phyloP scores from a whole-genome alignment of 2,329 filamentous ascomycete species.

The Pleoardoris graminearum region DNA sequence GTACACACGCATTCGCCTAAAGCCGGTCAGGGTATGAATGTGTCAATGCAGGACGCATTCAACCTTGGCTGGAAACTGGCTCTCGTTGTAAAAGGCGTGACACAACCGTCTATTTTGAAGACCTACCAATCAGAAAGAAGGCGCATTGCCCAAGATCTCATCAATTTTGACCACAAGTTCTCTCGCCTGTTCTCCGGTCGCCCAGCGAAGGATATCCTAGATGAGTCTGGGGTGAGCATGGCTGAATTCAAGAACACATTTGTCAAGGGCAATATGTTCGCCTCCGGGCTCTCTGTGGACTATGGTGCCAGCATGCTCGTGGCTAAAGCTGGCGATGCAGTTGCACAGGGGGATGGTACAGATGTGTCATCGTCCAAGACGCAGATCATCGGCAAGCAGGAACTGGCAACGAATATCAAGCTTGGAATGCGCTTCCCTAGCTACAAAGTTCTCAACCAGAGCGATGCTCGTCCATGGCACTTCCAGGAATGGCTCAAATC shows the following conservation, averaged over 20 bases:
- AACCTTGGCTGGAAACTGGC: constrained; percentile 63
- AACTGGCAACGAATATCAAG: constrained; percentile 51
- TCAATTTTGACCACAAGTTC: constrained; percentile 58
- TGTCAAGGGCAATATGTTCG: constrained; percentile 62
- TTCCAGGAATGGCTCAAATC: constrained; percentile 60
- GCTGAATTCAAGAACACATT: constrained; percentile 65
- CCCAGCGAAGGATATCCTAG: constrained; percentile 62
- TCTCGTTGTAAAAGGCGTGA: constrained; percentile 51
- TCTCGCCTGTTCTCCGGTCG: constrained; percentile 51
- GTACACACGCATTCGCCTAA: constrained; percentile 63
- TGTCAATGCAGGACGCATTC: constrained; percentile 68
- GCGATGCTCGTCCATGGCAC: constrained; percentile 60
- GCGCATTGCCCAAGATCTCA: constrained; percentile 66
- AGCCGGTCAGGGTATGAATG: constrained; percentile 57
- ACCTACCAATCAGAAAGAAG: constrained; percentile 60
- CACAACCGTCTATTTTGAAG: constrained; percentile 49
- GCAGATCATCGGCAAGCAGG: constrained; percentile 42
- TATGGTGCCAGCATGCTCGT: constrained; percentile 62
- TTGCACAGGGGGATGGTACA: constrained; percentile 54
- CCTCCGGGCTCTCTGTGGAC: constrained; percentile 61
- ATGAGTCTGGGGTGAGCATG: constrained; percentile 65
- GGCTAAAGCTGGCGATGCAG: constrained; percentile 53
- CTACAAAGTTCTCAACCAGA: constrained; percentile 63
- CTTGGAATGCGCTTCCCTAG: constrained; percentile 63
- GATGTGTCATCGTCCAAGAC: constrained; percentile 40